Evolutionary conservation across 1,284 basidiomycete species (phyloP).

Genomic region (Stereum hirsutum): DNA sequence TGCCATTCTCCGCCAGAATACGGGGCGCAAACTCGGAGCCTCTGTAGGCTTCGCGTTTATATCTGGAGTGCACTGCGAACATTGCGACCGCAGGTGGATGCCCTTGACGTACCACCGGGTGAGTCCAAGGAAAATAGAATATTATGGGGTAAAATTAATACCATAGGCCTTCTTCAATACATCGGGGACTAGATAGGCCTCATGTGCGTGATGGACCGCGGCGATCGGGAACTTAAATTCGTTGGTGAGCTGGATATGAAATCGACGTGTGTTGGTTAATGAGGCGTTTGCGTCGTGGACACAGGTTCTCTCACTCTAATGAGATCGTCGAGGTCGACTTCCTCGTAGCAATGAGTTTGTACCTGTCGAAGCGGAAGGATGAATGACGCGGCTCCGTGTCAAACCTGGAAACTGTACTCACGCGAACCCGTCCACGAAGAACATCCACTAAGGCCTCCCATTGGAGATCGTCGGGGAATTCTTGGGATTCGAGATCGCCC

Average conservation of each 20-base stretch:
- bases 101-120: slow-evolving; percentile 19
- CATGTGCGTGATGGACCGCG: slow-evolving; percentile 82
- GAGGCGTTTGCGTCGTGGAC: neutral
- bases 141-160: slow-evolving; percentile 32
- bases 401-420: slow-evolving; percentile 14
- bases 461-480: slow-evolving; percentile 73
- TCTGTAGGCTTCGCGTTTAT: slow-evolving; percentile 82
- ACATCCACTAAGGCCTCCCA: slow-evolving; percentile 82
- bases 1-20: slow-evolving; percentile 66
- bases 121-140: slow-evolving; percentile 8
- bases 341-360: slow-evolving; percentile 21
- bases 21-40: slow-evolving; percentile 81
- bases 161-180: slow-evolving; percentile 64
- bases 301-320: slow-evolving; percentile 10
- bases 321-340: slow-evolving; percentile 24
- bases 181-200: slow-evolving; percentile 77
- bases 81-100: slow-evolving; percentile 62
- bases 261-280: neutral
- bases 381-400: neutral
- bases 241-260: slow-evolving; percentile 43
- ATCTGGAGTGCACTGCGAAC: slow-evolving; percentile 59
- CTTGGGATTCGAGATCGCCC: slow-evolving; percentile 38
- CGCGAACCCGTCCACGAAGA: slow-evolving; percentile 66
- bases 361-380: no score
- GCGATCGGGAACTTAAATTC: slow-evolving; percentile 80